phyloP scores from a whole-genome alignment of 1,284 basidiomycete species.

The Cryptococcus amylolentus region DNA sequence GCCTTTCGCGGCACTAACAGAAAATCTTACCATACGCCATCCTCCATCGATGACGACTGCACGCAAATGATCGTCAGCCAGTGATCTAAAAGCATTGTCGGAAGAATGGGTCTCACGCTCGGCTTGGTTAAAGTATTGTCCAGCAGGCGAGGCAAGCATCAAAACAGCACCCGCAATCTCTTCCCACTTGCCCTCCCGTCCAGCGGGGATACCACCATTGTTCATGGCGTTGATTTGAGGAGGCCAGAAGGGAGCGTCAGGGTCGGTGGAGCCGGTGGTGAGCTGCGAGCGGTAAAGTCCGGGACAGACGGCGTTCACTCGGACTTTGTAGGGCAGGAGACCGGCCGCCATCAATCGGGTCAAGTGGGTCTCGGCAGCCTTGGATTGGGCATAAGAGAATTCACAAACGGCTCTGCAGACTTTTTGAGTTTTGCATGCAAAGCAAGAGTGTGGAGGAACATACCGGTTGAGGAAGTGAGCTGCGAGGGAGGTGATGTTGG shows the following conservation, averaged over 20 bases:
- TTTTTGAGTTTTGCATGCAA: not conserved
- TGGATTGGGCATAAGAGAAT: constrained; percentile 34
- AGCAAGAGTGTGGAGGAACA: not conserved
- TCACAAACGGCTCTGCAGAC: constrained; percentile 23
- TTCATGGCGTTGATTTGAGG: constrained; percentile 13
- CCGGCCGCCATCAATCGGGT: constrained; percentile 30
- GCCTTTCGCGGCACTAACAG: not conserved
- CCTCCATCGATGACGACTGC: constrained; percentile 27
- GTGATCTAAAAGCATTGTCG: not conserved
- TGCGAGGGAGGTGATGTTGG: constrained; percentile 34
- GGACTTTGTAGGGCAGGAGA: constrained; percentile 28
- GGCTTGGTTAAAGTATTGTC: constrained; percentile 23
- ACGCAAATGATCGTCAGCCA: not conserved
- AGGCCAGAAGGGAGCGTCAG: constrained; percentile 7
- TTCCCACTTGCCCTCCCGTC: constrained; percentile 22
- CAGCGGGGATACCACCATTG: constrained; percentile 19
- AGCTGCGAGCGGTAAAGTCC: constrained; percentile 31
- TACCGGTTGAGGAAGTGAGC: constrained; percentile 28
- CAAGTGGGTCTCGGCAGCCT: constrained; percentile 33
- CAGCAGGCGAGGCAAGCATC: constrained; percentile 30
- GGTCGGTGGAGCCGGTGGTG: constrained; percentile 17
- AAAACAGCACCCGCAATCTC: constrained; percentile 30
- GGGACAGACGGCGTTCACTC: constrained; percentile 29
- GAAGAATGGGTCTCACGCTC: not conserved
- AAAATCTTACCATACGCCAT: constrained; percentile 22